A percentile compares a stretch with the other conserved stretches of the same genome.
phyloP scores from a whole-genome alignment of 108 stramenopile species.

The Skeletonema menzelii region DNA sequence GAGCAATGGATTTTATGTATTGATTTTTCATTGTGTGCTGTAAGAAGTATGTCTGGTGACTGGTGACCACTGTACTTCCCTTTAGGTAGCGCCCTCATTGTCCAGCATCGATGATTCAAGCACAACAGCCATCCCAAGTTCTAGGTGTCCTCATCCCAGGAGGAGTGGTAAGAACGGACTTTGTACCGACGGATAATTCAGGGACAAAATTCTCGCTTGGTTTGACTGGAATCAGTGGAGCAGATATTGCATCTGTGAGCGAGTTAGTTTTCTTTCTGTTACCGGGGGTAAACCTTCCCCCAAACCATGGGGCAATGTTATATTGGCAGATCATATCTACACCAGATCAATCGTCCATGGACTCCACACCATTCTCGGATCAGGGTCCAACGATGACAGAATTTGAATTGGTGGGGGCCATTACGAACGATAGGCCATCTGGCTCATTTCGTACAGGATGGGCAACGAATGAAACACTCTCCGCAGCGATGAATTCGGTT shows the following conservation, averaged over 20 bases:
- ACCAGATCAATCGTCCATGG: slow-evolving; percentile 17
- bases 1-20: too few species aligned
- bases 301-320: slow-evolving; percentile 65
- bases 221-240: slow-evolving; percentile 57
- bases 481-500: slow-evolving; percentile 17
- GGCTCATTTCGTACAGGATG: slow-evolving; percentile 80
- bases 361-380: slow-evolving; percentile 18
- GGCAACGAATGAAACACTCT: slow-evolving; percentile 71
- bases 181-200: slow-evolving; percentile 58
- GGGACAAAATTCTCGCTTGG: slow-evolving; percentile 67
- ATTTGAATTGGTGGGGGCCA: slow-evolving; percentile 77
- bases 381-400: slow-evolving; percentile 46
- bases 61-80: too few species aligned
- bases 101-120: slow-evolving; percentile 22
- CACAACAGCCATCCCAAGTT: slow-evolving; percentile 28
- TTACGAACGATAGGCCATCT: slow-evolving; percentile 62
- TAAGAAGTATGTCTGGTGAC: too few species aligned
- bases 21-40: too few species aligned
- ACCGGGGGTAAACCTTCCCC: slow-evolving; percentile 58
- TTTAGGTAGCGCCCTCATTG: not conserved
- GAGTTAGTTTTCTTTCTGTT: slow-evolving; percentile 79
- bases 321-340: slow-evolving; percentile 70
- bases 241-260: slow-evolving; percentile 56
- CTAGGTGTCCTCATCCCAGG: slow-evolving; percentile 75
- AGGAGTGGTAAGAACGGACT: slow-evolving; percentile 72